A percentile compares a stretch with the other conserved stretches of the same genome.
These are phyloP conservation scores for Tylopilus felleus DNA, from an alignment of 768 basidiomycete genomes.

Conservation along the genomic window DNA sequence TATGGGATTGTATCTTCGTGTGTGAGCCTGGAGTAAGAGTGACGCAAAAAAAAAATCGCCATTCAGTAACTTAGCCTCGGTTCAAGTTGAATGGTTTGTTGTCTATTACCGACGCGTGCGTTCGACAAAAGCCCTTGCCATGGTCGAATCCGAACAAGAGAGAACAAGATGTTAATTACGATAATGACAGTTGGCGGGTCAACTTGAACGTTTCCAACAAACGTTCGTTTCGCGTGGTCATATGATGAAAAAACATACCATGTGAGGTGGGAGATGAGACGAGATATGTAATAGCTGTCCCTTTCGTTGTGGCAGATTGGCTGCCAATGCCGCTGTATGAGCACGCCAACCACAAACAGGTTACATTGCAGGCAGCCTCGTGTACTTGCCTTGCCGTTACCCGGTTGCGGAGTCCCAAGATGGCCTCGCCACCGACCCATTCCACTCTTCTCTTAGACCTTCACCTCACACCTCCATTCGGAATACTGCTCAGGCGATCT, in stretches of 20 bases:
- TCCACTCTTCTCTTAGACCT: neutral
- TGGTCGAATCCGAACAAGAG: too few species aligned
- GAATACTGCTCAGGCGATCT: slow-evolving; percentile 3
- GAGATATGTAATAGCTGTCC: slow-evolving; percentile 15
- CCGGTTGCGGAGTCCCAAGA: slow-evolving; percentile 20
- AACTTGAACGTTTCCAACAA: neutral
- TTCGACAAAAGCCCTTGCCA: neutral
- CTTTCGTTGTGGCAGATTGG: slow-evolving; percentile 2
- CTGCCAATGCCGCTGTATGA: slow-evolving; percentile 15
- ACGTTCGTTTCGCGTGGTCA: neutral
- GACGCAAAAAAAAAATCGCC: neutral
- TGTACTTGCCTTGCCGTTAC: slow-evolving; percentile 22
- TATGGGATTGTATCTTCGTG: neutral
- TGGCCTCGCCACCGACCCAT: neutral
- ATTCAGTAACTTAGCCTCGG: neutral
- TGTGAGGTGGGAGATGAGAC: slow-evolving; percentile 9
- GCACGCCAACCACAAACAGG: slow-evolving; percentile 15
- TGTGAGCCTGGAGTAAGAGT: neutral
- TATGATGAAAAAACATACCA: slow-evolving; percentile 10
- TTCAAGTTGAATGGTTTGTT: neutral
- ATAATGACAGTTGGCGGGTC: neutral
- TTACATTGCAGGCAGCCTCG: slow-evolving; percentile 22
- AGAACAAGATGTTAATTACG: neutral
- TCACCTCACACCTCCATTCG: neutral
- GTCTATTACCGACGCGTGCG: neutral